A percentile compares a stretch with the other conserved stretches of the same genome.
phyloP scores from a whole-genome alignment of 1,284 basidiomycete genomes.

The Naganishia sp. region DNA sequence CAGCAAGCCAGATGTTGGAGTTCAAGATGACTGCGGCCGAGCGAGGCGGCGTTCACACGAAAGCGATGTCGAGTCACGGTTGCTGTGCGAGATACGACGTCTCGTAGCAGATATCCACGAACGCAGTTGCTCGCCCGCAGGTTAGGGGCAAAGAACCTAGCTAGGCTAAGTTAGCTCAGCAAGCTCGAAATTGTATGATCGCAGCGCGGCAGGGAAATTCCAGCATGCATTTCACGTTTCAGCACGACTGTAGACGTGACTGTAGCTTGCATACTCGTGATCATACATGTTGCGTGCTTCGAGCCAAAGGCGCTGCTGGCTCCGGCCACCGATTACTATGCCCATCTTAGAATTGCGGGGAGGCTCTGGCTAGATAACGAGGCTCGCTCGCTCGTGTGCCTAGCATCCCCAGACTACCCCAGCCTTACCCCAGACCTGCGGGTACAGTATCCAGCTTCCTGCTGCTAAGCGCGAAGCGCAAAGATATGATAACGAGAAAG shows the following conservation, averaged over 20 bases:
- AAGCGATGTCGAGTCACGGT: not conserved
- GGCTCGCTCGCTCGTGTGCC: not conserved
- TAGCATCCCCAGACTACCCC: not conserved
- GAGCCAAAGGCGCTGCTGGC: conserved; percentile 12
- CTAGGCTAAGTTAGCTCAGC: no score
- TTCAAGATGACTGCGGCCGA: not conserved
- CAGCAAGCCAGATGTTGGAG: not conserved
- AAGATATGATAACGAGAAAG: conserved; percentile 6
- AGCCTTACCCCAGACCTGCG: not conserved
- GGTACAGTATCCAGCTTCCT: not conserved
- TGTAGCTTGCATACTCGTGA: not conserved
- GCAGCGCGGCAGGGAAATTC: not conserved
- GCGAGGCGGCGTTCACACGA: not conserved
- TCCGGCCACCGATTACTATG: not conserved
- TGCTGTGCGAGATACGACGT: not conserved
- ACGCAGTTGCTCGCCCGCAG: not conserved
- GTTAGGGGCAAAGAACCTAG: no score
- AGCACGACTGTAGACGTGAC: not conserved
- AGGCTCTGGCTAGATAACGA: conserved; percentile 19
- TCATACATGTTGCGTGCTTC: conserved; percentile 16
- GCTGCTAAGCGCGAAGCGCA: not conserved
- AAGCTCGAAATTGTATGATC: no score
- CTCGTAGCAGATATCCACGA: not conserved
- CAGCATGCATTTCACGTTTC: conserved; percentile 9
- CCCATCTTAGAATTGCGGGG: conserved; percentile 1